Base-by-base conservation (phyloP, 2,329 filamentous ascomycete genomes). In the Shiraia sp. region DNA sequence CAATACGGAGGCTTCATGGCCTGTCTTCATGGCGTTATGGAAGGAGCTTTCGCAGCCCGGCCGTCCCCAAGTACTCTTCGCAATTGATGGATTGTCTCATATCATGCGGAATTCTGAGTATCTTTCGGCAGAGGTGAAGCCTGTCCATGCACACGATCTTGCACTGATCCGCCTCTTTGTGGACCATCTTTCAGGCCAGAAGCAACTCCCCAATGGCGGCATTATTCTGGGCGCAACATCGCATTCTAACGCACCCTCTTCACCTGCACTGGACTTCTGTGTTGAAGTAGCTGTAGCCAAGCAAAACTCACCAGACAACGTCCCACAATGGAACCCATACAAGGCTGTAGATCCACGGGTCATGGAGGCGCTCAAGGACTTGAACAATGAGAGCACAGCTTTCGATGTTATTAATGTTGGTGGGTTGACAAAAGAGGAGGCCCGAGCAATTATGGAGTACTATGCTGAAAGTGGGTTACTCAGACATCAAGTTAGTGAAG, bases 391-490 rank as follows among this genome's bases (percentile, higher is more conserved):
- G 15, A 55, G 50, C 51, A 66, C 70, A 38, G 63, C 63, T 6
- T 65, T 67, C 2, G 70, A 75, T 23, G 65, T 80, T 3, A 68
- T 77, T 55, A 77, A 80, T 14, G 64, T 96, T 14, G 77, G 79
- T 29, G 87, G 88, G 7, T 61, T 96, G 53, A 85, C 75, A 57
- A 88, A 85, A 70, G 72, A 78, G 2, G 92, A 97, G 72, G 84
- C 88, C 9, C 81, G 86, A 45, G 79, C 83, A 1, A 75, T 95
- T 56, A 86, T 97, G 83, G 90, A 96, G 74, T 97, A 96, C 73
- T 97, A 92, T 78, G 90, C 89, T 4, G 83, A 82, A 25, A 95
- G 89, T 68, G 93, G 92, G 10, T 76, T 96, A 65, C 67, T 95
- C 63, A 81, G 87, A 51, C 76, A 80, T 47, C 77, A 75, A 32